Conservation (phyloP, 345 rosid genomes). For the Camelina hispida region DNA sequence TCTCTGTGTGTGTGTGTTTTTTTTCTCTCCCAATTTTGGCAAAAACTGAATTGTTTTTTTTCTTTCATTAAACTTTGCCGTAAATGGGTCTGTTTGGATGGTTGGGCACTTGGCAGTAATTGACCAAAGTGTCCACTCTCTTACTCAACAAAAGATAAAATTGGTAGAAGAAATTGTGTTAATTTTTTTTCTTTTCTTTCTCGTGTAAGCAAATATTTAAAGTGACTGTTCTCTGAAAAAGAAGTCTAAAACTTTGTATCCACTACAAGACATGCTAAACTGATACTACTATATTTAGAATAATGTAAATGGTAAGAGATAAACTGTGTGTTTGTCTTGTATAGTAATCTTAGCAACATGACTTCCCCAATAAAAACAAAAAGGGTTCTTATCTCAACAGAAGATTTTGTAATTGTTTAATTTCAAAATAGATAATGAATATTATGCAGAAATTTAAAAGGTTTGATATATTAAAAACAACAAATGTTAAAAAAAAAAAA, state of each 20-base stretch:
- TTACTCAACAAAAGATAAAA: constrained; percentile 1
- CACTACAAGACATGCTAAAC: background rate
- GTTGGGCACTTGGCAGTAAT: constrained; percentile 41
- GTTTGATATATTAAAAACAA: background rate
- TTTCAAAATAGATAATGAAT: background rate
- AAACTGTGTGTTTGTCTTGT: constrained; percentile 8
- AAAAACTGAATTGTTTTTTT: constrained; percentile 14
- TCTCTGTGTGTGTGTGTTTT: background rate
- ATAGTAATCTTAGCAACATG: background rate
- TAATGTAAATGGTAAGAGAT: background rate
- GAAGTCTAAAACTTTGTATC: background rate
- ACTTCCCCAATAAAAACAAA: constrained; percentile 13
- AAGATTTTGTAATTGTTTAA: constrained; percentile 13
- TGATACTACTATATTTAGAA: background rate
- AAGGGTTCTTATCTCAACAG: background rate
- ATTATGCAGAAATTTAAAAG: background rate
- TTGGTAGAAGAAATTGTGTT: background rate
- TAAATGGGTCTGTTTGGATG: constrained; percentile 36
- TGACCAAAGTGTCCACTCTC: constrained; percentile 35
- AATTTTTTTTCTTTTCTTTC: background rate
- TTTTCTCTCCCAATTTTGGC: constrained; percentile 21
- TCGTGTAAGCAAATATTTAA: background rate
- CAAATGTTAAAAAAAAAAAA: no score
- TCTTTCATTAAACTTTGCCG: constrained; percentile 38
- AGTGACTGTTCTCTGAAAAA: background rate